Percentiles rank a stretch among this genome's conserved stretches.
These are phyloP conservation scores for Trichoderma virens DNA, from an alignment of 495 filamentous ascomycete species.

Conservation along the genomic window DNA sequence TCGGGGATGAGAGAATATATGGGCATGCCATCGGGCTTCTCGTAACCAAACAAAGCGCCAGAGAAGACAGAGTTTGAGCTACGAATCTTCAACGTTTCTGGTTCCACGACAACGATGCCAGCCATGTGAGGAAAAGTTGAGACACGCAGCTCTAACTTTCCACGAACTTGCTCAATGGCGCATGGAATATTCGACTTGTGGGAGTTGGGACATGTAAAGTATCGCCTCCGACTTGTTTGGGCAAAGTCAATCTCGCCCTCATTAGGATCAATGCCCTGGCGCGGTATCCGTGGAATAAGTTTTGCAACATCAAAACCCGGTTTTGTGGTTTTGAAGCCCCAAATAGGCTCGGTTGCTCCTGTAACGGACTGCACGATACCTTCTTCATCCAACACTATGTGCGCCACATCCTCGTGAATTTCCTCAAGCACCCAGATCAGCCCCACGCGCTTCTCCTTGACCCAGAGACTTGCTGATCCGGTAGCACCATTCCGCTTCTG, in stretches of 20 bases:
- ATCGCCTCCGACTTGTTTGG: slow-evolving; percentile 57
- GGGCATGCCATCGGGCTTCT: slow-evolving; percentile 67
- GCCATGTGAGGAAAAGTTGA: slow-evolving; percentile 96
- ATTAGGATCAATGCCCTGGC: slow-evolving; percentile 53
- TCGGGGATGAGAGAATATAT: slow-evolving; percentile 77
- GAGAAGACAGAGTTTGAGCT: slow-evolving; percentile 95
- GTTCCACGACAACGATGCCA: slow-evolving; percentile 84
- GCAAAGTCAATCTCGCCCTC: slow-evolving; percentile 64
- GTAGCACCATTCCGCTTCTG: slow-evolving; percentile 87
- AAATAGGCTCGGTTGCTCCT: slow-evolving; percentile 68
- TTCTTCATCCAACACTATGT: slow-evolving; percentile 61
- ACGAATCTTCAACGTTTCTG: slow-evolving; percentile 66
- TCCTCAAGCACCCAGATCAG: slow-evolving; percentile 97
- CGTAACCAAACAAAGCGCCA: slow-evolving; percentile 80
- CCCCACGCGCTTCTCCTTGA: slow-evolving; percentile 90
- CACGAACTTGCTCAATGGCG: slow-evolving; percentile 59
- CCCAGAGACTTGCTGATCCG: slow-evolving; percentile 92
- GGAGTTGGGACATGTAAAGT: slow-evolving; percentile 72
- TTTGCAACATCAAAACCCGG: slow-evolving; percentile 63
- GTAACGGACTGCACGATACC: slow-evolving; percentile 59
- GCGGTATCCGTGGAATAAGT: slow-evolving; percentile 75
- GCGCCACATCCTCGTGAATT: slow-evolving; percentile 87
- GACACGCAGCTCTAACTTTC: slow-evolving; percentile 60
- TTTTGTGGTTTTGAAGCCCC: slow-evolving; percentile 61
- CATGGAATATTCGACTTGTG: slow-evolving; percentile 72